Conservation (phyloP, 768 basidiomycete genomes). For the Boletellus sp. region DNA sequence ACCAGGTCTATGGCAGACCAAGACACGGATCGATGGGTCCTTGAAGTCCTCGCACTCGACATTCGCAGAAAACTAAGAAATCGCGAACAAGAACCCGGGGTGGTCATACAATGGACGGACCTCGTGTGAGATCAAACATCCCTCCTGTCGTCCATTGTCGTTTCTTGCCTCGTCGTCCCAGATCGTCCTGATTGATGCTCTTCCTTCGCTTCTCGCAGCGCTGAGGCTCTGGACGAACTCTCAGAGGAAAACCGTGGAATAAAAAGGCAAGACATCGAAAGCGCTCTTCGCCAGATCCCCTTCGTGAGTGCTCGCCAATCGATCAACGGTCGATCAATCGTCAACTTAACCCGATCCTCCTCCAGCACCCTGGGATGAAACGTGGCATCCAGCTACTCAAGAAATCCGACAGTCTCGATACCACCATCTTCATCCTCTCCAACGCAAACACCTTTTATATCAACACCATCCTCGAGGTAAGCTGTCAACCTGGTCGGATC, state of each 20-base stretch:
- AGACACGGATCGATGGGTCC: slow-evolving; percentile 92
- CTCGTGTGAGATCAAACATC: slow-evolving; percentile 63
- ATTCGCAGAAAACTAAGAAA: slow-evolving; percentile 70
- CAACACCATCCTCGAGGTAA: slow-evolving; percentile 78
- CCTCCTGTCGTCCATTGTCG: neutral
- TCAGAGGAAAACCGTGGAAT: slow-evolving; percentile 54
- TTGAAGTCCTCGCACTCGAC: slow-evolving; percentile 82
- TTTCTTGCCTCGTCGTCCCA: too few relatives aligned
- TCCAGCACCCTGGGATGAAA: slow-evolving; percentile 93
- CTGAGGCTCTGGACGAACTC: slow-evolving; percentile 67
- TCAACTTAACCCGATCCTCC: neutral
- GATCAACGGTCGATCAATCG: neutral
- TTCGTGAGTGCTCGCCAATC: slow-evolving; percentile 53
- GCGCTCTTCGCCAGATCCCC: slow-evolving; percentile 76
- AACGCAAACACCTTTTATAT: slow-evolving; percentile 95
- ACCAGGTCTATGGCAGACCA: slow-evolving; percentile 88
- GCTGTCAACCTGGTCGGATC: slow-evolving; percentile 1
- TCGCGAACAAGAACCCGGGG: slow-evolving; percentile 49
- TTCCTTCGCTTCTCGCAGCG: slow-evolving; percentile 37
- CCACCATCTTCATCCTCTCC: slow-evolving; percentile 86
- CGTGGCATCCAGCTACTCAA: slow-evolving; percentile 83
- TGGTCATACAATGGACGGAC: slow-evolving; percentile 84
- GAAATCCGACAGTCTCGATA: slow-evolving; percentile 48
- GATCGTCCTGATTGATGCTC: neutral
- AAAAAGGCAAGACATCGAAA: slow-evolving; percentile 70